Percentiles rank a stretch among this genome's conserved stretches.
These are phyloP conservation scores for Phaeomoniella chlamydospora DNA, from an alignment of 2,329 filamentous ascomycete genomes.

Conservation along the genomic window DNA sequence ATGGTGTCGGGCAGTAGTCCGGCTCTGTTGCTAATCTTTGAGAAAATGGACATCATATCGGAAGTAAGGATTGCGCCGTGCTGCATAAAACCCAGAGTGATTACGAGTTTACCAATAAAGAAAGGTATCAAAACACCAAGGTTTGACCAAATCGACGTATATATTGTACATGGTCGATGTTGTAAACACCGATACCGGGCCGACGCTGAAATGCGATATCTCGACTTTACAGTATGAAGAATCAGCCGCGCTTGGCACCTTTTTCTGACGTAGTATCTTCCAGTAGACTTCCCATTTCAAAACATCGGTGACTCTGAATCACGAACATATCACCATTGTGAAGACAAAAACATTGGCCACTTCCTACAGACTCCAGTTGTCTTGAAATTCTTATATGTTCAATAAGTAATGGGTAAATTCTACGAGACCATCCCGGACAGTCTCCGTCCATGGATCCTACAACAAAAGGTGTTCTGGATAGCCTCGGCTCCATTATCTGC, in stretches of 20 bases:
- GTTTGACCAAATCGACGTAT: background rate
- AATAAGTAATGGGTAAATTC: conserved; percentile 51
- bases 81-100: background rate
- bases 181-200: background rate
- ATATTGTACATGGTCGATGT: background rate
- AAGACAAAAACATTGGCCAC: no score
- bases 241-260: no score
- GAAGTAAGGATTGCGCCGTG: background rate
- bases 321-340: no score
- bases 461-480: conserved; percentile 62
- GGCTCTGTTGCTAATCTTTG: background rate
- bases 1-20: no score
- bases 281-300: no score
- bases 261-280: no score
- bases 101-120: background rate
- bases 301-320: no score
- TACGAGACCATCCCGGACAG: conserved; percentile 39
- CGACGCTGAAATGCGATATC: background rate
- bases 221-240: no score
- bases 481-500: conserved; percentile 56
- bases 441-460: conserved; percentile 48
- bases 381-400: no score
- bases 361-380: no score
- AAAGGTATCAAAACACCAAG: background rate
- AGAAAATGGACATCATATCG: background rate